Evolutionary conservation across 2,329 filamentous ascomycete genomes (phyloP).

Genomic region (Arthrobotrys sphaeroides): DNA sequence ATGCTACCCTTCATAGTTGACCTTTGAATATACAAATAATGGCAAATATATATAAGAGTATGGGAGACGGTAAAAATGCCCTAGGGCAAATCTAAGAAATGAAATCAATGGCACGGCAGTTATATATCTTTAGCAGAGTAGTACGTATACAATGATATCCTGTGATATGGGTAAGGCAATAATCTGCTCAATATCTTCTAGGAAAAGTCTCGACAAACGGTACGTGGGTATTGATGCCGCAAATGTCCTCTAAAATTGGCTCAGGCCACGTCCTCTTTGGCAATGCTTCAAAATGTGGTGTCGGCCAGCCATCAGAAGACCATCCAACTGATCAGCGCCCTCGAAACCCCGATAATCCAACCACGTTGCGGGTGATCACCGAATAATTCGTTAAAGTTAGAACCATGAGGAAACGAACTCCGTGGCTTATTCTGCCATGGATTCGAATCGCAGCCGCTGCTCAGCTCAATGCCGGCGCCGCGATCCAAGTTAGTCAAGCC

Average conservation of each 20-base stretch:
- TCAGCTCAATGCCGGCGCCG: slow-evolving; percentile 2
- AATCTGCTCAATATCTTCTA: not conserved
- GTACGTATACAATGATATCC: no score
- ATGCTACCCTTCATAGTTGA: no score
- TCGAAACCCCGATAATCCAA: not conserved
- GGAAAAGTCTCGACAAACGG: not conserved
- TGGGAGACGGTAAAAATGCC: no score
- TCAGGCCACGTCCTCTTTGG: slow-evolving; percentile 29
- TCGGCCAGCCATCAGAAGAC: not conserved
- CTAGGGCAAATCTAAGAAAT: no score
- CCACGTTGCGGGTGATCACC: slow-evolving; percentile 15
- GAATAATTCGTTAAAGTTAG: not conserved
- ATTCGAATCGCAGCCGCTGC: not conserved
- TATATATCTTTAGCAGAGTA: no score
- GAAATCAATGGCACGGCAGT: no score
- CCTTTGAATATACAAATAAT: no score
- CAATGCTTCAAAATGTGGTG: not conserved
- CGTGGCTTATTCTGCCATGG: not conserved
- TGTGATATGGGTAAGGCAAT: no score
- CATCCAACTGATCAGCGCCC: not conserved
- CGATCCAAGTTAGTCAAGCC: slow-evolving; percentile 3
- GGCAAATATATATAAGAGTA: no score
- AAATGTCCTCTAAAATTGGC: slow-evolving; percentile 27
- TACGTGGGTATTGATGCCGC: slow-evolving; percentile 1
- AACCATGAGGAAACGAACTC: slow-evolving; percentile 7